A percentile compares a stretch with the other conserved stretches of the same genome.
Conservation (phyloP, 2,329 filamentous ascomycete species). For the Cryphonectria carpinicola region DNA sequence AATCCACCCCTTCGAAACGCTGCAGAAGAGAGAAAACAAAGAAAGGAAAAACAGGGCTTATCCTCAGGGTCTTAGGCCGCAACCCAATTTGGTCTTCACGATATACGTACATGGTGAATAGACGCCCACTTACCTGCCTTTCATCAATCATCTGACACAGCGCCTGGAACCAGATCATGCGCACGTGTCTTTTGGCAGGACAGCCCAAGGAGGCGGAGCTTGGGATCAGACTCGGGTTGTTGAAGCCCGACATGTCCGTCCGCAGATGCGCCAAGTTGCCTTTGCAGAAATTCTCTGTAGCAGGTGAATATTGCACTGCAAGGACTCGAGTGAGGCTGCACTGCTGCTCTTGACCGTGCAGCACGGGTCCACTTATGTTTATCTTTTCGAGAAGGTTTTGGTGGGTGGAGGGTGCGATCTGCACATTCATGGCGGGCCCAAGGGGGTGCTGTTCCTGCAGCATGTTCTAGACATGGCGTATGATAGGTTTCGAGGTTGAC, state of each 20-base stretch:
- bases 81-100: neutral
- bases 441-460: no score
- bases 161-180: neutral
- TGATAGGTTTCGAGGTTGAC: neutral
- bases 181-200: neutral
- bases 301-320: no score
- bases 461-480: neutral
- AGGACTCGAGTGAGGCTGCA: no score
- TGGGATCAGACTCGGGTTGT: neutral
- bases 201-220: neutral
- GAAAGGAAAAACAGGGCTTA: neutral
- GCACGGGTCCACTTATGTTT: no score
- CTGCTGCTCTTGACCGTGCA: no score
- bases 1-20: conserved; percentile 3
- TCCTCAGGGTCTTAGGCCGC: neutral
- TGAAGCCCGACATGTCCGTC: neutral
- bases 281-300: no score
- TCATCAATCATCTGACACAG: neutral
- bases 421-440: no score
- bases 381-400: no score
- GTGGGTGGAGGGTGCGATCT: no score
- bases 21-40: no score
- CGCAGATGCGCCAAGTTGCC: neutral
- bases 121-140: neutral
- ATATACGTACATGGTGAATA: neutral